Percentiles rank a stretch among this genome's conserved stretches.
These are phyloP conservation scores for Colletotrichum agaves DNA, from an alignment of 2,329 filamentous ascomycete species.

Conservation along the genomic window DNA sequence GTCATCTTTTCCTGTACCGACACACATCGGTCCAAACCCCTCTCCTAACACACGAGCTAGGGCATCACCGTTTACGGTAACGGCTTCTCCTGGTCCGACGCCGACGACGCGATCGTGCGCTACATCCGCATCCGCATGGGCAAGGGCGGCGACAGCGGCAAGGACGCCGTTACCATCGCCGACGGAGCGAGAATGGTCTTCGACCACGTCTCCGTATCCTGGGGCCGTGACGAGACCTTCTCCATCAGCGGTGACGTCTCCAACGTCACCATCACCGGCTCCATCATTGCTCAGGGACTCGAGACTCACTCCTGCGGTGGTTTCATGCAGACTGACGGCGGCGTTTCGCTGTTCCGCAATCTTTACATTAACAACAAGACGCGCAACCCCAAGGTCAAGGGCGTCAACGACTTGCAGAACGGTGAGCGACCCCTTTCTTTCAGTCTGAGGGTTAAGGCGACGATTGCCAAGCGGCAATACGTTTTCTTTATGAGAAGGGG, in stretches of 20 bases:
- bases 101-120: conserved; percentile 63
- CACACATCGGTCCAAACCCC: not conserved
- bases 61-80: conserved; percentile 65
- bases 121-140: conserved; percentile 67
- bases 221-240: conserved; percentile 67
- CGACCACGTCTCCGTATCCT: conserved; percentile 63
- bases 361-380: conserved; percentile 68
- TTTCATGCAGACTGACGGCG: conserved; percentile 60
- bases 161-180: conserved; percentile 65
- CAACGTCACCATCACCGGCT: conserved; percentile 63
- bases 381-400: conserved; percentile 67
- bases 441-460: not conserved
- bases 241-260: conserved; percentile 58
- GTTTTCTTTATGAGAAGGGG: no score
- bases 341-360: conserved; percentile 59
- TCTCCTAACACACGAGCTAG: conserved; percentile 32
- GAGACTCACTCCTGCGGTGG: conserved; percentile 64
- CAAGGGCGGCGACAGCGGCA: conserved; percentile 59
- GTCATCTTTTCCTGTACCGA: conserved; percentile 29
- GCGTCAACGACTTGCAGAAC: conserved; percentile 63
- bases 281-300: conserved; percentile 64
- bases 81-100: conserved; percentile 62
- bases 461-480: no score
- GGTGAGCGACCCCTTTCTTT: conserved; percentile 35
- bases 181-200: conserved; percentile 65